Conservation (phyloP, 495 filamentous ascomycete species). For the Neurospora tetrasperma region DNA sequence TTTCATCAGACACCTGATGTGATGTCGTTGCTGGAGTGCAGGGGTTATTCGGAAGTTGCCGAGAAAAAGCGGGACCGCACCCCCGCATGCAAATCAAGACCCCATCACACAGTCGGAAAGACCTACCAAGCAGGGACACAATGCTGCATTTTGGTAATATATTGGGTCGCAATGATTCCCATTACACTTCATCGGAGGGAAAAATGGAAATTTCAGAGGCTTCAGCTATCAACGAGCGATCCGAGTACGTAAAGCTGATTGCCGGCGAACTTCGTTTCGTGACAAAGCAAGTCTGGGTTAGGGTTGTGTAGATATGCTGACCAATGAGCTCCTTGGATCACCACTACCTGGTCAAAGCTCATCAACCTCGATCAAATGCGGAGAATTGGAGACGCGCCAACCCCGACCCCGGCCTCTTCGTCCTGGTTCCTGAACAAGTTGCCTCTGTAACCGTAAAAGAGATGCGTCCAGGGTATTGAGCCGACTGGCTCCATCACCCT, state of each 20-base stretch:
- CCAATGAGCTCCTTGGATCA: background rate
- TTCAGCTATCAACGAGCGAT: too few species aligned
- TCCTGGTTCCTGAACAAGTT: background rate
- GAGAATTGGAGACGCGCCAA: background rate
- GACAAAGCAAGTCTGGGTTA: background rate
- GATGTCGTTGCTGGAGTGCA: background rate
- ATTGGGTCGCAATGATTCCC: background rate
- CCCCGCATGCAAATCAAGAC: background rate
- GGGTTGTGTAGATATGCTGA: background rate
- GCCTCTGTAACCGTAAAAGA: background rate
- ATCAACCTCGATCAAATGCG: background rate
- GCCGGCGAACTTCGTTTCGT: background rate
- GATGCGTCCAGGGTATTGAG: conserved; percentile 9
- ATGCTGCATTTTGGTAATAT: background rate
- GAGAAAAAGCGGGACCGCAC: background rate
- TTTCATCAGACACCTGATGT: background rate
- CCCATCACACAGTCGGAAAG: background rate
- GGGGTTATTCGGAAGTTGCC: background rate
- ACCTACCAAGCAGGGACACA: background rate
- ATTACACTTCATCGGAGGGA: background rate
- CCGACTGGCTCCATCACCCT: conserved; percentile 10
- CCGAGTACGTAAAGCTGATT: background rate
- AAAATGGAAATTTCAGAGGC: too few species aligned
- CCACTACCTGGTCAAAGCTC: background rate
- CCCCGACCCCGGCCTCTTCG: background rate